Conservation (phyloP, 306 rosid genomes). For the Citrullus colocynthis region DNA sequence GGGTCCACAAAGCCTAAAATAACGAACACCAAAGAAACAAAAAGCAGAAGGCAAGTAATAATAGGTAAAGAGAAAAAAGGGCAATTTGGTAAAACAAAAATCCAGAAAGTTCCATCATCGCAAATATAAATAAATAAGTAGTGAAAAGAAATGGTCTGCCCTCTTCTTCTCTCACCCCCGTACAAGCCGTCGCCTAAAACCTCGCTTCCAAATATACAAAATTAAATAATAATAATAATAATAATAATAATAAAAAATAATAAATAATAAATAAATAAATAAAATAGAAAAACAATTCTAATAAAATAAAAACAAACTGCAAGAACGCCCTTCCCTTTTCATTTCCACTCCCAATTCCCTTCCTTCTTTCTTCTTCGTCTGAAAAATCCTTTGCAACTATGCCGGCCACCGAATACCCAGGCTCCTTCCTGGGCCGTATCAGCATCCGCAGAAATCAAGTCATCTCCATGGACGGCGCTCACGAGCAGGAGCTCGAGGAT, state of each 20-base stretch:
- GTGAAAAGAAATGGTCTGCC: not conserved
- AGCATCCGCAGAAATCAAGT: conserved; percentile 88
- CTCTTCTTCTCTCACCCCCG: not conserved
- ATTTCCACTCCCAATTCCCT: not conserved
- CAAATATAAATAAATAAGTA: not conserved
- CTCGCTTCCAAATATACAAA: not conserved
- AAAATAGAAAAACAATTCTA: too few species aligned
- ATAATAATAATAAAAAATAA: too few species aligned
- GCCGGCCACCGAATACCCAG: conserved; percentile 72
- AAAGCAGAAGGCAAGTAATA: not conserved
- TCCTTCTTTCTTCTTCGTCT: not conserved
- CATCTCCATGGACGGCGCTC: conserved; percentile 64
- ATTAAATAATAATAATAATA: too few species aligned
- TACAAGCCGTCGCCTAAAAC: not conserved
- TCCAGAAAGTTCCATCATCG: not conserved
- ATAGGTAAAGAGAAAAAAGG: not conserved
- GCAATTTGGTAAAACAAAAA: not conserved
- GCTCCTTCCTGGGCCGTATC: conserved; percentile 78
- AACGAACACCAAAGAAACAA: not conserved
- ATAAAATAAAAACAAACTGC: not conserved
- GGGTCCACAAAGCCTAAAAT: not conserved
- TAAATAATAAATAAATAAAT: too few species aligned
- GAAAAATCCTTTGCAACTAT: conserved; percentile 16
- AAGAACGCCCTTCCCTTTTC: not conserved
- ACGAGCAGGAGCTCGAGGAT: conserved; percentile 74